Conservation (phyloP, 208 protist species). For the Porcisia hertigi region DNA sequence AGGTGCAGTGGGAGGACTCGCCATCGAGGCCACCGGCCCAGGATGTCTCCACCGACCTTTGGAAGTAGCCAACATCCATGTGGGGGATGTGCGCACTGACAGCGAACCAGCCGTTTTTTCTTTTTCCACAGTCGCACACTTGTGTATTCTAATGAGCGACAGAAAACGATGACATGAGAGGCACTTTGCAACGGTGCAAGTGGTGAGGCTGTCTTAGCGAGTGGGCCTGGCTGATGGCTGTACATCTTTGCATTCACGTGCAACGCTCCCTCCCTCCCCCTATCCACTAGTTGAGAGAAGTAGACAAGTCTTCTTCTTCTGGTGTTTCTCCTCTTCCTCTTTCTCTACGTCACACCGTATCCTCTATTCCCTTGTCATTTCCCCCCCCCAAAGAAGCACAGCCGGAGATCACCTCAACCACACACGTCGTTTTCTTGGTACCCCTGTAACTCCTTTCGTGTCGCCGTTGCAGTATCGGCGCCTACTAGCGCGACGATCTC, state of each 20-base stretch:
- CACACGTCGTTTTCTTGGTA: neutral
- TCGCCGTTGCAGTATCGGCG: neutral
- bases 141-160: neutral
- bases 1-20: conserved; percentile 30
- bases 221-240: neutral
- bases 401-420: neutral
- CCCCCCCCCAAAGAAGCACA: neutral
- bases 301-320: neutral
- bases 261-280: neutral
- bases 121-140: conserved; percentile 1
- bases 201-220: neutral
- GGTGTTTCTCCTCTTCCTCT: neutral
- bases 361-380: neutral
- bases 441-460: neutral
- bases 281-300: neutral
- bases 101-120: neutral
- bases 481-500: too few species aligned
- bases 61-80: conserved; percentile 19
- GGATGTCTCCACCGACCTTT: conserved; percentile 32
- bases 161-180: neutral
- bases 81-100: neutral
- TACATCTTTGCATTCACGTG: neutral
- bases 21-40: conserved; percentile 36
- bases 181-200: neutral
- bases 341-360: neutral